Evolutionary conservation across 1,284 basidiomycete species (phyloP), one percentile per base, ranked within the genome.

Genomic region (Agroathelia rolfsii): DNA sequence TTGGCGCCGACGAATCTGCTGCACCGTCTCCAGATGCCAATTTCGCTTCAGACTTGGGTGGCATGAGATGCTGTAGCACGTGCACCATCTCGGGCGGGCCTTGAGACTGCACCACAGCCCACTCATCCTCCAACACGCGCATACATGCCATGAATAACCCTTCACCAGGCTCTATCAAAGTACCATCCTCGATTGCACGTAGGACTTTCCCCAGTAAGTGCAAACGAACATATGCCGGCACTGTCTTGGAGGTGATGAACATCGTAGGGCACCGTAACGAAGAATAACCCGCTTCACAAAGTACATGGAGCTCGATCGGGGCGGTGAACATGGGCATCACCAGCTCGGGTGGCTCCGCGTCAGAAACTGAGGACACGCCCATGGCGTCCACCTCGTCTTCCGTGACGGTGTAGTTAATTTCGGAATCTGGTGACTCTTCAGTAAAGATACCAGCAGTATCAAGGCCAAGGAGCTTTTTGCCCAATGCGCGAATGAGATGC

Each of bases 171-270:
- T 81, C 73, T 12, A 78, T 50, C 16, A 86, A 69, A 32, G 72
- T 67, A 2, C 63, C 65, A 10, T 58, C 56, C 38, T 69, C 58
- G 53, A 79, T 65, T 6, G 66, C 67, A 4, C 49, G 38, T 6
- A 87, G 59, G 10, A 87, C 60, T 24, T 64, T 62, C 2, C 75
- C 69, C n/a, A 89, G 68, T 11, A 95, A 66, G 45, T 94, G 77
- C 0, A 96, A 71, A 20, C 87, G 77, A 40, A 95, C 65, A 53
- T 95, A 96, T 0, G 88, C 70, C 0, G 92, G 75, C 5, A 85
- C 61, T 0, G 71, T 71, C 0, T 58, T 50, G 2, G 88, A 90
- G 0, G 79, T 70, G 36, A 95, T 57, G 50, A 79, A 93, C 53
- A 92, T 75, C 0, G 89, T 88, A 4, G 75, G 63, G n/a, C n/a